Evolutionary conservation across 805 yeast species (phyloP).

Genomic region (Monosporozyma yasuniensis): DNA sequence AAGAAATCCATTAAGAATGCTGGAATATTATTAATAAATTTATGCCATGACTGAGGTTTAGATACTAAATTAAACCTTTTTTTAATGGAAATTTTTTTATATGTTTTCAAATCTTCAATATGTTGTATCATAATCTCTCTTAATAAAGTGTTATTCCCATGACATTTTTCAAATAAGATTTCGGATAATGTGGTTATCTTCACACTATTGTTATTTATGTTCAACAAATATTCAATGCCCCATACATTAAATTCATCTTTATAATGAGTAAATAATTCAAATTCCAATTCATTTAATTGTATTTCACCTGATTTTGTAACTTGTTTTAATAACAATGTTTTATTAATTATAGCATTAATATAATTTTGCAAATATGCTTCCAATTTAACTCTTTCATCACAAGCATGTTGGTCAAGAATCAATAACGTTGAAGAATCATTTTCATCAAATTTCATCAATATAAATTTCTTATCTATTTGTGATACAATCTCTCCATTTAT

Average conservation of each 20-base stretch:
- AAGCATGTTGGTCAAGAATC: conserved; percentile 75
- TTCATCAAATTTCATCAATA: conserved; percentile 34
- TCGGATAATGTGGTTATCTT: not conserved
- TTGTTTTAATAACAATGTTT: conserved; percentile 7
- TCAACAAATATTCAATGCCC: conserved; percentile 34
- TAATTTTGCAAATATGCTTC: conserved; percentile 41
- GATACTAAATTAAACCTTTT: conserved; percentile 20
- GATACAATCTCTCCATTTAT: conserved; percentile 33
- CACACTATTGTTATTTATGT: not conserved
- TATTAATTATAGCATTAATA: conserved; percentile 24
- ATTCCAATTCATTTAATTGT: conserved; percentile 26
- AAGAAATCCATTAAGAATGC: conserved; percentile 39
- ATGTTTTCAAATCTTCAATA: not conserved
- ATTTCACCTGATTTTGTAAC: conserved; percentile 9
- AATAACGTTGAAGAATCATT: conserved; percentile 24
- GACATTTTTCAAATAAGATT: not conserved
- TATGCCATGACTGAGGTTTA: conserved; percentile 31
- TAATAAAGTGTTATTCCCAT: conserved; percentile 6
- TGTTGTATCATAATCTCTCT: not conserved
- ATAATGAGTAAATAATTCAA: conserved; percentile 26
- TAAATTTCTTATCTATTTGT: conserved; percentile 59
- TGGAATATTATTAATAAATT: conserved; percentile 39
- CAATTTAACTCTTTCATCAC: conserved; percentile 63
- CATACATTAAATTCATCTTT: conserved; percentile 30
- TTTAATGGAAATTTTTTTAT: not conserved